These are phyloP conservation scores for Kewa caespitosa DNA, from an alignment of 179 eudicot species.

Conservation along the genomic window DNA sequence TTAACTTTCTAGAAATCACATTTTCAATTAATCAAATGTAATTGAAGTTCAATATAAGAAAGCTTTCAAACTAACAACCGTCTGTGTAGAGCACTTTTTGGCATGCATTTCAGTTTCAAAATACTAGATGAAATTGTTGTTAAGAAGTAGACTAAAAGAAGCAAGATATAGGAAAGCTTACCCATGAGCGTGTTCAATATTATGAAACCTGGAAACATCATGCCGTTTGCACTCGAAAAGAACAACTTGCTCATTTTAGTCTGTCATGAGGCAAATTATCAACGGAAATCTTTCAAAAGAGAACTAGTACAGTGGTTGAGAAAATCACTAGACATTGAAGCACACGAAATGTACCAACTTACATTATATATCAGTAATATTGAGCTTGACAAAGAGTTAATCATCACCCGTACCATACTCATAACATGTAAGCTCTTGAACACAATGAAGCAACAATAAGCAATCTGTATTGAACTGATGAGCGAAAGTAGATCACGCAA, in stretches of 20 bases:
- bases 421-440: constrained; percentile 80
- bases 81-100: no score
- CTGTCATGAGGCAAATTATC: constrained; percentile 34
- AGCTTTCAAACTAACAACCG: no score
- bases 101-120: no score
- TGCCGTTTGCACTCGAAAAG: constrained; percentile 96
- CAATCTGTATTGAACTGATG: no score
- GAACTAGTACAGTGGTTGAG: constrained; percentile 9
- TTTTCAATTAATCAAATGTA: no score
- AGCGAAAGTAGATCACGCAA: no score
- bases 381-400: constrained; percentile 89
- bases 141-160: no score
- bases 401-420: constrained; percentile 98
- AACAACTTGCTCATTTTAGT: constrained; percentile 58
- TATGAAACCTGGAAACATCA: constrained; percentile 85
- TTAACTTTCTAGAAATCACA: no score
- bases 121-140: no score
- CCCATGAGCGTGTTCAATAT: constrained; percentile 90
- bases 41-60: no score
- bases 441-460: neutral
- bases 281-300: neutral
- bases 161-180: constrained; percentile 33
- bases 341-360: neutral
- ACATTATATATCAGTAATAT: constrained; percentile 71
- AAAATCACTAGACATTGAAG: neutral